Evolutionary conservation across 345 rosid genomes (phyloP), one percentile per base, ranked within the genome.

Genomic region (Eucalyptus marginata): DNA sequence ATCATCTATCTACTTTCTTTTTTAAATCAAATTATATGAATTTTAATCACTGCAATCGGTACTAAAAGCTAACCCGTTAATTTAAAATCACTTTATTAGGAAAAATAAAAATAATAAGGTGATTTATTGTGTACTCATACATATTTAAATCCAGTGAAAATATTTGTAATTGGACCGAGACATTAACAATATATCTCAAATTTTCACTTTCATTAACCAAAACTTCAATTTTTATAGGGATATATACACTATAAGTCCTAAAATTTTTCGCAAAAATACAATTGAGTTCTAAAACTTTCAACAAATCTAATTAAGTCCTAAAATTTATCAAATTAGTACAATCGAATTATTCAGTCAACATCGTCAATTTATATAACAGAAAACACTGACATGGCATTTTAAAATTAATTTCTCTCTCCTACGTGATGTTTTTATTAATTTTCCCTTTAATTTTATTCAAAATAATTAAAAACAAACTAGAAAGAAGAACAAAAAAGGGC

Each of bases 321-420:
- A 52, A 18, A 3, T 0, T 52, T 52, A 2, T 3, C 0, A 52
- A 52, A 52, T 52, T 7, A 52, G 8, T 52, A 0, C 2, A 52
- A 52, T 52, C 0, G 10, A 18, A 4, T 52, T 0, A 52, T 52
- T 52, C 0, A 7, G 10, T 52, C 18, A 18, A 18, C 2, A 52
- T 2, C 2, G 0, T 52, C 2, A 52, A 52, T 52, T 52, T 52
- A 52, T 52, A 7, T 52, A 18, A 52, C 1, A 10, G 4, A 52
- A 52, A 52, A 52, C 10, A 52, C 10, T 7, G 0, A 52, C 1
- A 4, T 18, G 24, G 1, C 4, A 52, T 18, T 52, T 52, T 52
- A 0, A 52, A 4, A 52, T 52, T 18, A 52, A 18, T 18, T 52
- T 52, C 10, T 52, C 22, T 51, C 56, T 52, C 24, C 3, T 18